Conservation (phyloP, 164 flowering plant genomes). For the Annona squamosa region DNA sequence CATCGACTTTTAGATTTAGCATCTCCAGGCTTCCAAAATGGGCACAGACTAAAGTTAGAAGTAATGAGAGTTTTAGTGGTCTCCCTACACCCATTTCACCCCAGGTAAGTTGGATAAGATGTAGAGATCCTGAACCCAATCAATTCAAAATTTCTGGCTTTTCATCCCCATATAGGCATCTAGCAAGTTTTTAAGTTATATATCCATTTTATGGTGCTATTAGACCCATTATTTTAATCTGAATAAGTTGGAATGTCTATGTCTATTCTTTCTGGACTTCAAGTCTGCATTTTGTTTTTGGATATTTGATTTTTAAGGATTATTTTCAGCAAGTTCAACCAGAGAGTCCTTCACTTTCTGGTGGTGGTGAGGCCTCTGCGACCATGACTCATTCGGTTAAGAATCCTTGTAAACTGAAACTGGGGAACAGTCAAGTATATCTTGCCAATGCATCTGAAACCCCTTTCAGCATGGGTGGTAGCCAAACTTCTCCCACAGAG, state of each 20-base stretch:
- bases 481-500: slow-evolving; percentile 23
- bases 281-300: not conserved
- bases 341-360: slow-evolving; percentile 9
- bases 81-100: slow-evolving; percentile 15
- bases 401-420: slow-evolving; percentile 20
- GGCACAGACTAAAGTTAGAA: slow-evolving; percentile 51
- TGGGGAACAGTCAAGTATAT: slow-evolving; percentile 13
- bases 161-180: not conserved
- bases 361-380: slow-evolving; percentile 13
- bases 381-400: slow-evolving; percentile 13
- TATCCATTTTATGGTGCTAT: not conserved
- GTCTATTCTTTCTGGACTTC: not conserved
- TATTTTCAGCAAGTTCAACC: slow-evolving; percentile 12
- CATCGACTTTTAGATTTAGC: slow-evolving; percentile 48
- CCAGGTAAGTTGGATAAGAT: slow-evolving; percentile 32
- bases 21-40: slow-evolving; percentile 75
- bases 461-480: slow-evolving; percentile 18
- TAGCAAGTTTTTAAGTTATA: not conserved
- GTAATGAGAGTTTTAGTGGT: slow-evolving; percentile 9
- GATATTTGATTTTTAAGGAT: not conserved
- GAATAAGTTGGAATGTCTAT: not conserved
- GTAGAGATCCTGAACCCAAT: not conserved
- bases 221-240: not conserved
- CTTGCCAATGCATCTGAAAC: slow-evolving; percentile 19
- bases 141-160: not conserved